These are phyloP conservation scores for Ogataea thermomethanolica DNA, from an alignment of 805 yeast genomes.

Conservation along the genomic window DNA sequence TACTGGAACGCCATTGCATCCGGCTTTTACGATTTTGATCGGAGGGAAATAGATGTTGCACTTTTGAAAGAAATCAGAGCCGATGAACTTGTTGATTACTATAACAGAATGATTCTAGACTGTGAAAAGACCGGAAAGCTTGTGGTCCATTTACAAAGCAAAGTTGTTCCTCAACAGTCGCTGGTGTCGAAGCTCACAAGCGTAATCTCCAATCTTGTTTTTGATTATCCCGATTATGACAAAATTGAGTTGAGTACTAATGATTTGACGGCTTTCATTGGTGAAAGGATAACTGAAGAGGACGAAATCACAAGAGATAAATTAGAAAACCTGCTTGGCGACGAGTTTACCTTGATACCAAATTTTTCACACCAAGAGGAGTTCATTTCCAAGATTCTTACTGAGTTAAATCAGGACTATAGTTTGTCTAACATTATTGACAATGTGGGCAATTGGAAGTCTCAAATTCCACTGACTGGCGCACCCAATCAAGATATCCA, in stretches of 20 bases:
- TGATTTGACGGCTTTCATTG: constrained; percentile 22
- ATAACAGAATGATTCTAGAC: constrained; percentile 38
- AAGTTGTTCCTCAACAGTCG: constrained; percentile 27
- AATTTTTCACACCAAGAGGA: constrained; percentile 20
- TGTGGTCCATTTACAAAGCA: constrained; percentile 64
- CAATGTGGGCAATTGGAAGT: constrained; percentile 54
- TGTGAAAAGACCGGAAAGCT: constrained; percentile 36
- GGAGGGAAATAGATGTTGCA: constrained; percentile 54
- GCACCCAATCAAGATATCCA: constrained; percentile 53
- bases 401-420: constrained; percentile 17
- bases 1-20: constrained; percentile 65
- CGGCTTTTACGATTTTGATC: constrained; percentile 76
- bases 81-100: constrained; percentile 56
- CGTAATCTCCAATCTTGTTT: constrained; percentile 30
- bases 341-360: constrained; percentile 19
- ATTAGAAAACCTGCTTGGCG: constrained; percentile 14
- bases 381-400: constrained; percentile 14
- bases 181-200: constrained; percentile 25
- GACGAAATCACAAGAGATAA: constrained; percentile 9
- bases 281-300: constrained; percentile 12
- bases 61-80: constrained; percentile 51
- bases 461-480: constrained; percentile 49
- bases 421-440: constrained; percentile 31
- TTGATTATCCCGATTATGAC: constrained; percentile 27
- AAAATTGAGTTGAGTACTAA: constrained; percentile 25